phyloP scores from a whole-genome alignment of 2,329 filamentous ascomycete species.

The Coleophoma cylindrospora region DNA sequence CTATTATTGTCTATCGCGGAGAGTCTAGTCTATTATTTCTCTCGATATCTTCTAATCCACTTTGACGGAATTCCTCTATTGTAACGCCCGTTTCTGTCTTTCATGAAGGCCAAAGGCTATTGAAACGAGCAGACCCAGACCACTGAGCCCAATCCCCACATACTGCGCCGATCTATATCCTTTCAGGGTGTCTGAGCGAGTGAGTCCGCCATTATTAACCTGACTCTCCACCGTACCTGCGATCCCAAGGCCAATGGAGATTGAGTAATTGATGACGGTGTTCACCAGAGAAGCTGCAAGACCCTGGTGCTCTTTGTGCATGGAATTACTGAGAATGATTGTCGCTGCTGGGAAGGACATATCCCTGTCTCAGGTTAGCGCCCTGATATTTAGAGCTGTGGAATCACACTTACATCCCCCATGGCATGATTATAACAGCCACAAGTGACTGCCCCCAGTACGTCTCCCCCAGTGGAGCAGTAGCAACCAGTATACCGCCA shows the following conservation, averaged over 20 bases:
- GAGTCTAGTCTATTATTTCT: too few species aligned
- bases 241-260: slow-evolving; percentile 60
- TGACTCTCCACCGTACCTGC: slow-evolving; percentile 57
- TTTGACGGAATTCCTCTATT: not conserved
- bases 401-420: slow-evolving; percentile 46
- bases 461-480: slow-evolving; percentile 45
- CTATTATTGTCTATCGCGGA: too few species aligned
- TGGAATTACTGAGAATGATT: slow-evolving; percentile 50
- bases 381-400: slow-evolving; percentile 40
- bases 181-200: not conserved
- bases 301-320: slow-evolving; percentile 41
- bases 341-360: slow-evolving; percentile 61
- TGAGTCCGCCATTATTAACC: slow-evolving; percentile 14
- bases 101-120: not conserved
- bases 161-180: slow-evolving; percentile 4
- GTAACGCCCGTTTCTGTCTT: not conserved
- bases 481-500: slow-evolving; percentile 34
- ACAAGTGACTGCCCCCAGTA: slow-evolving; percentile 64
- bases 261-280: slow-evolving; percentile 65
- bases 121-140: not conserved
- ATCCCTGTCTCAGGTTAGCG: slow-evolving; percentile 30
- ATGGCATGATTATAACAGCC: slow-evolving; percentile 50
- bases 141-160: slow-evolving; percentile 2
- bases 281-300: slow-evolving; percentile 52
- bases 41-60: not conserved